Base-by-base conservation (phyloP, 2,329 filamentous ascomycete species). In the Fusarium sp. region DNA sequence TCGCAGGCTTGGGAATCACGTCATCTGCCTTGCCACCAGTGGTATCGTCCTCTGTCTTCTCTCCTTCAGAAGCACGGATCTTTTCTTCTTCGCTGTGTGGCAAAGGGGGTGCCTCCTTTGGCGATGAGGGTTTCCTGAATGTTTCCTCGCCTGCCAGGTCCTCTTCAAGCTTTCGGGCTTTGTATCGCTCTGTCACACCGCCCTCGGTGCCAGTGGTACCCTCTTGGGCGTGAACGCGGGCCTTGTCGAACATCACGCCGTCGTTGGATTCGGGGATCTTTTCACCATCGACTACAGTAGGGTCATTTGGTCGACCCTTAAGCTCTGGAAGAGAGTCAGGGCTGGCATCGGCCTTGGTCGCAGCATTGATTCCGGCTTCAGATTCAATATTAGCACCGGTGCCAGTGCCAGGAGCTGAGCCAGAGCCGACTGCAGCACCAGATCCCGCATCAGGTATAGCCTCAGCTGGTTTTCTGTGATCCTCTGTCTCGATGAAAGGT, bases 181-280 rank as follows among this genome's bases (percentile, higher is more conserved):
- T 96, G 72, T 90, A 89, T 80, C 97, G 97, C 78, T 94, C 92
- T 27, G 91, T 93, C 43, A 98, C 93, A 55, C 95, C 94, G 14
- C 94, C 94, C 76, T 94, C 92, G 3, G 93, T 97, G 41, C 95
- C 95, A 6, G 92, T 93, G 4, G 93, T 97, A 48, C 94, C 95
- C 78, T 94, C 87, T 77, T 94, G 94, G 7, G 94, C 93, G 42
- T 88, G 86, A 40, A 87, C 82, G 71, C 93, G 86, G 77, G 92
- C 87, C 68, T 91, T 92, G 79, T 98, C 94, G 76, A 97, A 92
- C 95, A 98, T 98, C 62, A 98, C 93, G 42, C 94, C 93, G 77
- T 97, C 89, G 72, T 90, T 90, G 65, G 82, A 83, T 69, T 89
- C 83, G 28, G 88, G 88, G 23, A 90, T 88, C 78, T 85, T 87